These are phyloP conservation scores for Oldenlandia corymbosa DNA, from an alignment of 257 asterid species.

Conservation along the genomic window DNA sequence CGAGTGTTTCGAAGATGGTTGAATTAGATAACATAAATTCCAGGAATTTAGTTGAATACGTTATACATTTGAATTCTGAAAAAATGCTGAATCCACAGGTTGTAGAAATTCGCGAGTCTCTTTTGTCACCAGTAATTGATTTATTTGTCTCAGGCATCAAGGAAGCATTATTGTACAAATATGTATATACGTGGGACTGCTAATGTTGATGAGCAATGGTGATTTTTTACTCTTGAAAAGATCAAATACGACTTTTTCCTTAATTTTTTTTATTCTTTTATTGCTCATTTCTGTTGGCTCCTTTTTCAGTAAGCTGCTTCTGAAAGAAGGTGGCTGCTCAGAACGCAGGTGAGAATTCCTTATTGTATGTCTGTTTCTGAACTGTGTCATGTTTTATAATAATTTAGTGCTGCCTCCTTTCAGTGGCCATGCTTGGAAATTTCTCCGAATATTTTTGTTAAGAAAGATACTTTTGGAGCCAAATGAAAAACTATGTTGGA, in stretches of 20 bases:
- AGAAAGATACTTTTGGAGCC: too few species aligned
- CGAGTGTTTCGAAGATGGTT: neutral
- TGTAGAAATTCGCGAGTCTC: too few species aligned
- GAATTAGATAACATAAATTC: neutral
- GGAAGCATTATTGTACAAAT: slow-evolving; percentile 87
- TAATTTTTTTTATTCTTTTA: too few species aligned
- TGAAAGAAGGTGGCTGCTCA: slow-evolving; percentile 65
- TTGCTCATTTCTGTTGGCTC: slow-evolving; percentile 25
- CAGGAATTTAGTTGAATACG: neutral
- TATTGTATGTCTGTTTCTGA: slow-evolving; percentile 2
- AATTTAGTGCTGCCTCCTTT: slow-evolving; percentile 15
- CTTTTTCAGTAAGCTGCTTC: slow-evolving; percentile 63
- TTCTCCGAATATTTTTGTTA: too few species aligned
- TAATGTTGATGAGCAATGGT: slow-evolving; percentile 90
- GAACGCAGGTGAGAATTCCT: slow-evolving; percentile 63
- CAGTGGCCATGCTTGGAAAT: too few species aligned
- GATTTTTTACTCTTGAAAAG: slow-evolving; percentile 16
- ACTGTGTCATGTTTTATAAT: neutral
- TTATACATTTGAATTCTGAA: too few species aligned
- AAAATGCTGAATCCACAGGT: too few species aligned
- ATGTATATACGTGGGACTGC: slow-evolving; percentile 49
- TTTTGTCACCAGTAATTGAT: neutral
- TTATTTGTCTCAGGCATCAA: slow-evolving; percentile 63
- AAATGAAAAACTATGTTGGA: too few species aligned
- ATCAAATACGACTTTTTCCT: slow-evolving; percentile 13